These are phyloP conservation scores for Claviceps sp. DNA, from an alignment of 2,329 filamentous ascomycete genomes.

Conservation along the genomic window DNA sequence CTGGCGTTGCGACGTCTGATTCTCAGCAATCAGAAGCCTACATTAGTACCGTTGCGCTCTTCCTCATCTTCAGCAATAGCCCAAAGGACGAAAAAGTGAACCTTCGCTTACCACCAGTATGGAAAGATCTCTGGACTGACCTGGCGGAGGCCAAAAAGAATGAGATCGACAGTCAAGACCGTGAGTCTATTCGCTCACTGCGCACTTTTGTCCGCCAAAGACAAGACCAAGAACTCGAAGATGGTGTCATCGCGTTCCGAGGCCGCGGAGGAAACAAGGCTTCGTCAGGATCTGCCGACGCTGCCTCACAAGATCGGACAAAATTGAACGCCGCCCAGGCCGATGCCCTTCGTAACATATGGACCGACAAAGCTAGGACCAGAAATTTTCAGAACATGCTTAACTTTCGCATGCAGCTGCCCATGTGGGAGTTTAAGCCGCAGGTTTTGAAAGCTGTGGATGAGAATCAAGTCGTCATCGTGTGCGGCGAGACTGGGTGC, in stretches of 20 bases:
- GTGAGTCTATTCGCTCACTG: slow-evolving; percentile 52
- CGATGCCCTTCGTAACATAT: slow-evolving; percentile 43
- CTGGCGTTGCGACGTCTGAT: slow-evolving; percentile 58
- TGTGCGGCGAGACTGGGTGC: slow-evolving; percentile 93
- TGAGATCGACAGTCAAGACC: slow-evolving; percentile 56
- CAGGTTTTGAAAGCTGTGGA: slow-evolving; percentile 68
- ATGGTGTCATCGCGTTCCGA: slow-evolving; percentile 66
- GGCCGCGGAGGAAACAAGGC: slow-evolving; percentile 38
- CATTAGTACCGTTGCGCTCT: slow-evolving; percentile 69
- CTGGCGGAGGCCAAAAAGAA: slow-evolving; percentile 58
- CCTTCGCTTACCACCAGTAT: slow-evolving; percentile 62
- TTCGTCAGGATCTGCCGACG: slow-evolving; percentile 34
- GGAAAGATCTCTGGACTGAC: slow-evolving; percentile 79
- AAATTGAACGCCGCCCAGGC: slow-evolving; percentile 25
- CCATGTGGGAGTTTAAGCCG: slow-evolving; percentile 76
- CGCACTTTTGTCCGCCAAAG: slow-evolving; percentile 57
- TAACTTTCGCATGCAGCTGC: slow-evolving; percentile 61
- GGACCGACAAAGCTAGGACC: slow-evolving; percentile 43
- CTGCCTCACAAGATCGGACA: slow-evolving; percentile 30
- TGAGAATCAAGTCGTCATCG: slow-evolving; percentile 72
- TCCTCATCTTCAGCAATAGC: slow-evolving; percentile 65
- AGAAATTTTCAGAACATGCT: slow-evolving; percentile 68
- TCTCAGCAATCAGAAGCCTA: slow-evolving; percentile 75
- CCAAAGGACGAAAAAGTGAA: slow-evolving; percentile 77
- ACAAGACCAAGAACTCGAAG: slow-evolving; percentile 54